phyloP scores from a whole-genome alignment of 441 rosid species.

The Daphne laureola region DNA sequence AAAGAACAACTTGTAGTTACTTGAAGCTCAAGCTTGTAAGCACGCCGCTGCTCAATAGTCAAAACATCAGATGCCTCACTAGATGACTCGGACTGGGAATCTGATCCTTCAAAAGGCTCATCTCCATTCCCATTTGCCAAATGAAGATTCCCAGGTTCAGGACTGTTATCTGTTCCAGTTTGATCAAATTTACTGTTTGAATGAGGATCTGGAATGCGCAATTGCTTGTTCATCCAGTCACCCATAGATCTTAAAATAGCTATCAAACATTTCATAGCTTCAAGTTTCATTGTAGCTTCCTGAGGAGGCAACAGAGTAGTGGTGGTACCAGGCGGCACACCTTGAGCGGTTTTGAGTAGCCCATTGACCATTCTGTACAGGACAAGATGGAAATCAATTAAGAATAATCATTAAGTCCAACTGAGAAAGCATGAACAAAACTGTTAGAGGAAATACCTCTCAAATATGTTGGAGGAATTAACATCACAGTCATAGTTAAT shows the following conservation, averaged over 20 bases:
- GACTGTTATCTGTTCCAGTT: constrained; percentile 35
- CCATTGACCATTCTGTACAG: constrained; percentile 93
- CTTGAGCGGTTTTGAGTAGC: constrained; percentile 99
- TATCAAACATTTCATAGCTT: constrained; percentile 96
- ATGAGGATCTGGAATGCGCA: constrained; percentile 75
- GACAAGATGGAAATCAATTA: constrained; percentile 3
- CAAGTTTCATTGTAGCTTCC: constrained; percentile 86
- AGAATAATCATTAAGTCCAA: too few species aligned
- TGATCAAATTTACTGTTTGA: constrained; percentile 51
- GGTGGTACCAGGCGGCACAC: constrained; percentile 70
- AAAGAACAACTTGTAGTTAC: constrained; percentile 23
- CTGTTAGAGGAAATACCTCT: constrained; percentile 52
- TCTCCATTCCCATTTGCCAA: constrained; percentile 78
- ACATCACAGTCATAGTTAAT: constrained; percentile 98
- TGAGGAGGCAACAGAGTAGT: constrained; percentile 83
- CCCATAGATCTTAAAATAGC: constrained; percentile 94
- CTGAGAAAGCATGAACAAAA: too few species aligned
- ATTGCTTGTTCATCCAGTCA: constrained; percentile 96
- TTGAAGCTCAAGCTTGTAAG: constrained; percentile 99
- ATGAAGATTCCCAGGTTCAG: constrained; percentile 52
- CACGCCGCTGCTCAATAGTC: constrained; percentile 94
- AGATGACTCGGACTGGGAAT: constrained; percentile 77
- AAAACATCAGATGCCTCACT: constrained; percentile 80
- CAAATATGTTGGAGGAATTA: constrained; percentile 95
- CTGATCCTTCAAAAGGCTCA: constrained; percentile 72